Evolutionary conservation across 2,329 filamentous ascomycete species (phyloP), one percentile per base, ranked within the genome.

Genomic region (Aureobasidium uvarum): DNA sequence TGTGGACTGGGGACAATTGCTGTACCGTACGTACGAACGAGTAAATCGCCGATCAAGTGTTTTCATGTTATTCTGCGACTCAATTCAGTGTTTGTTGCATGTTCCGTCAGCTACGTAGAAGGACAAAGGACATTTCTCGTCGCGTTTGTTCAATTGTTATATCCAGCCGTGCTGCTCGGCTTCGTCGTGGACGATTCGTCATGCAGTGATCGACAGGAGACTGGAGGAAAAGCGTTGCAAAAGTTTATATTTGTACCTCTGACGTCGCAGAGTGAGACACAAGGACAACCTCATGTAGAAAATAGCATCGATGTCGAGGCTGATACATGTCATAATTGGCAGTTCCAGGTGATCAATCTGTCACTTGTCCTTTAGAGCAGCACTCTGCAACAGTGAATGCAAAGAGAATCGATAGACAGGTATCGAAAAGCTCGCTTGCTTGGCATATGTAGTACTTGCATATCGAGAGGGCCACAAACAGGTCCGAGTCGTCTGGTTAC

Each of bases 361-460:
- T 50, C 28, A 31, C 25, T 36, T 13, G 18, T 5, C 18, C 25
- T 13, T 51, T n/a, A 18, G 8, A 33, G 18, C 11, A 43, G 7
- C 5, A 41, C 13, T 36, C 41, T 45, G 41, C 41, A 59, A 46
- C 38, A 46, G 25, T 46, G n/a, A 23, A 20, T 33, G 55, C 20
- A 39, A 31, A 56, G 38, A 56, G 18, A 43, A 59, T 18, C 25
- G 28, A 59, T 36, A 59, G 31, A 59, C 39, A 23, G 18, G 39
- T 59, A 23, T 59, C 54, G 38, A 43, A 33, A 58, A 31, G 25
- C 39, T 46, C n/a, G 36, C 20, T 46, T 25, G 14, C 58, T 62
- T 62, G 58, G 58, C 58, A 25, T 50, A 50, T 39, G 45, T 62
- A 48, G 58, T 16, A 50, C 43, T 48, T 51, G 43, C 56, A 60